These are phyloP conservation scores for Phytophthora pseudosyringae DNA, from an alignment of 352 stramenopile genomes.

Conservation along the genomic window DNA sequence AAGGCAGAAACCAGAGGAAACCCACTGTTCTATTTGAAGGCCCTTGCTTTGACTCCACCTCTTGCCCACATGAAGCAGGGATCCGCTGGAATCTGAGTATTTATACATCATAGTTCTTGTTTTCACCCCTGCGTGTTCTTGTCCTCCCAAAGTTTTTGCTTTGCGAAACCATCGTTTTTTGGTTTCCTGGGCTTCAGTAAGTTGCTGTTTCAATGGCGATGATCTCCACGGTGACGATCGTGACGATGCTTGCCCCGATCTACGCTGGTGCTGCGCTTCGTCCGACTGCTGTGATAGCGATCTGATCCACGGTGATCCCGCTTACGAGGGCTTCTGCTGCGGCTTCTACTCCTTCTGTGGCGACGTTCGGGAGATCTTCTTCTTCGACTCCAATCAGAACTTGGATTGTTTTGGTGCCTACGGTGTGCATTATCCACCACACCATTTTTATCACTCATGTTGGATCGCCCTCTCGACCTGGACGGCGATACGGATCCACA, in stretches of 20 bases:
- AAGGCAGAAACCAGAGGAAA: not conserved
- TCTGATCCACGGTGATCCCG: not conserved
- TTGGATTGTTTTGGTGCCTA: not conserved
- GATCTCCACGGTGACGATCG: slow-evolving; percentile 4
- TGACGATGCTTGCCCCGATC: not conserved
- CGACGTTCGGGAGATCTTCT: not conserved
- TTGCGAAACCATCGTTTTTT: slow-evolving; percentile 26
- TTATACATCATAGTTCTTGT: slow-evolving; percentile 12
- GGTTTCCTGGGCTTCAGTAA: slow-evolving; percentile 6
- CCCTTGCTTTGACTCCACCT: not conserved
- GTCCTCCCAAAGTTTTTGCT: too few relatives aligned
- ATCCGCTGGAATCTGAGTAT: slow-evolving; percentile 8
- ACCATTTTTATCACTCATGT: not conserved
- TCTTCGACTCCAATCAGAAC: not conserved
- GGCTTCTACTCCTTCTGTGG: slow-evolving; percentile 22
- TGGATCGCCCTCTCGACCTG: slow-evolving; percentile 13
- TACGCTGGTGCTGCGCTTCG: slow-evolving; percentile 5
- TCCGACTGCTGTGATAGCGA: not conserved
- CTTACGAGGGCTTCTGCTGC: slow-evolving; percentile 23
- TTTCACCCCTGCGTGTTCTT: not conserved
- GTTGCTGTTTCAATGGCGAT: slow-evolving; percentile 4
- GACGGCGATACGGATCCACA: slow-evolving; percentile 23
- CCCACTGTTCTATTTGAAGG: slow-evolving; percentile 21
- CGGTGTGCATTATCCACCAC: not conserved
- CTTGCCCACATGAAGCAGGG: not conserved